These are phyloP conservation scores for Akanthomyces lecanii DNA, from an alignment of 2,329 filamentous ascomycete genomes.

Conservation along the genomic window DNA sequence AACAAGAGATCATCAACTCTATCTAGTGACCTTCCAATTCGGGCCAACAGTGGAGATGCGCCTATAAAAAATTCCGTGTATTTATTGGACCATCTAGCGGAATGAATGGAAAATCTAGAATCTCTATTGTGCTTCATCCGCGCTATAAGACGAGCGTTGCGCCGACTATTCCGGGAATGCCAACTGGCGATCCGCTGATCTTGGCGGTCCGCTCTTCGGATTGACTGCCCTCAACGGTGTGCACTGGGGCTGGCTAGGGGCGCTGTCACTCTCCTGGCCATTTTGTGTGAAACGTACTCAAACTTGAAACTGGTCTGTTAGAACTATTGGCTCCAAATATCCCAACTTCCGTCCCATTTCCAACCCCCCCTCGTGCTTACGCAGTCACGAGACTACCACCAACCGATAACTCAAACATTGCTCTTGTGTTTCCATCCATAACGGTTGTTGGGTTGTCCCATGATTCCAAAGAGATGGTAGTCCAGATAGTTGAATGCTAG, in stretches of 20 bases:
- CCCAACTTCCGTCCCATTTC: too few relatives aligned
- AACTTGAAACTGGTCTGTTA: too few relatives aligned
- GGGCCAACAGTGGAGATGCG: too few relatives aligned
- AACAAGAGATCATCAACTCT: too few relatives aligned
- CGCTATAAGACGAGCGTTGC: neutral
- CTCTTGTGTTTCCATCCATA: conserved; percentile 4
- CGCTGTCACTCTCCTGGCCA: too few relatives aligned
- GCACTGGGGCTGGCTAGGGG: too few relatives aligned
- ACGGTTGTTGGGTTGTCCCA: conserved; percentile 20
- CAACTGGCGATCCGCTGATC: neutral
- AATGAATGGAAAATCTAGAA: neutral
- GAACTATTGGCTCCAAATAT: too few relatives aligned
- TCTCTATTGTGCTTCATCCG: neutral
- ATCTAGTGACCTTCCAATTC: too few relatives aligned
- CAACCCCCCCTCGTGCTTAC: too few relatives aligned
- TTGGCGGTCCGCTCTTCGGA: neutral
- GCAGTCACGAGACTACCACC: neutral
- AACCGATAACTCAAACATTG: neutral
- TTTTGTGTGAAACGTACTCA: too few relatives aligned
- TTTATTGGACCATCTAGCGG: too few relatives aligned
- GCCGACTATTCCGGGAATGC: neutral
- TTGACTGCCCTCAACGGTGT: neutral
- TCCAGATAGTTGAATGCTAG: conserved; percentile 11
- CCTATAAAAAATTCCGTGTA: too few relatives aligned
- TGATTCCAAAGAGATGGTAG: conserved; percentile 12